phyloP scores from a whole-genome alignment of 176 grass and related monocot genomes.

The Hyparrhenia diplandra region DNA sequence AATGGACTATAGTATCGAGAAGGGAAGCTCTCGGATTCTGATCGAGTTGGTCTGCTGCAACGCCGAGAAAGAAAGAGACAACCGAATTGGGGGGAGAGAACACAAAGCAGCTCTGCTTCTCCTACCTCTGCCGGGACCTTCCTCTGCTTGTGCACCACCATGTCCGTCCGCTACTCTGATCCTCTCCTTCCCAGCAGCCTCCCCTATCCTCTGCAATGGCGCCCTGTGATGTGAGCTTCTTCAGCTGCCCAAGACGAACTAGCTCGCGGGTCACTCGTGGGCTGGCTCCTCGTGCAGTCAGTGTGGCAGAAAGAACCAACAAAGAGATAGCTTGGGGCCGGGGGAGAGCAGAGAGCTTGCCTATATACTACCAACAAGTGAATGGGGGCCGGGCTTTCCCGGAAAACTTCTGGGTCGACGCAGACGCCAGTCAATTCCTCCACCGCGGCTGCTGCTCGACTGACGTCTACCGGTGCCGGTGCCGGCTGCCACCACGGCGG shows the following conservation, averaged over 20 bases:
- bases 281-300: neutral
- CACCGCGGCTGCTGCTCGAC: neutral
- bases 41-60: neutral
- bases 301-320: neutral
- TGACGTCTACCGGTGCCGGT: neutral
- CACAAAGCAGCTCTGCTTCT: neutral
- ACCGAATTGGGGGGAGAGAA: neutral
- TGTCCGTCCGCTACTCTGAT: neutral
- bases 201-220: neutral
- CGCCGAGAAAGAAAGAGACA: neutral
- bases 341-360: too few relatives aligned
- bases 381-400: too few relatives aligned
- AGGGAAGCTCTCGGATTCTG: neutral
- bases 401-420: neutral
- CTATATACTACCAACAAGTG: neutral
- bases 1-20: neutral
- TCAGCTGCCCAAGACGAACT: too few relatives aligned
- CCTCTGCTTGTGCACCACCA: slow-evolving; percentile 51
- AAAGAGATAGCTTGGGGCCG: neutral
- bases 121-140: slow-evolving; percentile 53
- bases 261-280: too few relatives aligned
- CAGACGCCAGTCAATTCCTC: neutral
- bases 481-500: too few relatives aligned
- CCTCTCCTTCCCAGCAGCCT: neutral
- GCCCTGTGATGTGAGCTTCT: neutral